Evolutionary conservation across 2,329 filamentous ascomycete species (phyloP), one percentile per base, ranked within the genome.

Genomic region (Zymoseptoria ardabiliae): DNA sequence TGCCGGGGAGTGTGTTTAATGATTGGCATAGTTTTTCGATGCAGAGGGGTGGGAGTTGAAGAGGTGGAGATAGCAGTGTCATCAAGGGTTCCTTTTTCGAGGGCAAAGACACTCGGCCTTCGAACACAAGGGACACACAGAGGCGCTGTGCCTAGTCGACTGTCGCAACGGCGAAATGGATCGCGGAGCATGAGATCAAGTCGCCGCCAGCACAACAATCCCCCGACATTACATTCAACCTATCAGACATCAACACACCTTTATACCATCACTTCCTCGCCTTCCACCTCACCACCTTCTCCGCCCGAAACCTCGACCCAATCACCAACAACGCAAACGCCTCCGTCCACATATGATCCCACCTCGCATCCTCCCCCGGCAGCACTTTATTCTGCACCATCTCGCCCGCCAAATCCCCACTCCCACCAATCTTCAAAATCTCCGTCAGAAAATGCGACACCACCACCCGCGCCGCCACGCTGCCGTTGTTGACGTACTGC

Each of bases 11-110:
- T 17, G 68, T 80, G 48, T 79, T 81, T 65, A 77, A 72, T 1
- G 74, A 79, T 58, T 80, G 78, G 71, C 73, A 75, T 55, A 78
- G 75, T 60, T 80, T 77, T 77, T 68, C 64, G 10, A 69, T 72
- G 60, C 63, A 69, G 35, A 69, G 65, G 45, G 65, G 51, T 51
- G 35, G 35, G 5, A 13, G n/a, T 13, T 45, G 35, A 41, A n/a
- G n/a, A n/a, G n/a, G n/a, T n/a, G n/a, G n/a, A n/a, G n/a, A n/a
- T n/a, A n/a, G 35, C 11, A 4, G 35, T 11, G 3, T 41, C 23
- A 25, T 1, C 3, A 6, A 25, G 5, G 8, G 1, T 7, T 7
- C 7, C 6, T 9, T 4, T 28, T 28, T 28, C 25, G 9, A 1
- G 25, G 9, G 2, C 23, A 25, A 23, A 5, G 5, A 25, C 23